Conservation (phyloP, 345 rosid species). For the Hevea brasiliensis region DNA sequence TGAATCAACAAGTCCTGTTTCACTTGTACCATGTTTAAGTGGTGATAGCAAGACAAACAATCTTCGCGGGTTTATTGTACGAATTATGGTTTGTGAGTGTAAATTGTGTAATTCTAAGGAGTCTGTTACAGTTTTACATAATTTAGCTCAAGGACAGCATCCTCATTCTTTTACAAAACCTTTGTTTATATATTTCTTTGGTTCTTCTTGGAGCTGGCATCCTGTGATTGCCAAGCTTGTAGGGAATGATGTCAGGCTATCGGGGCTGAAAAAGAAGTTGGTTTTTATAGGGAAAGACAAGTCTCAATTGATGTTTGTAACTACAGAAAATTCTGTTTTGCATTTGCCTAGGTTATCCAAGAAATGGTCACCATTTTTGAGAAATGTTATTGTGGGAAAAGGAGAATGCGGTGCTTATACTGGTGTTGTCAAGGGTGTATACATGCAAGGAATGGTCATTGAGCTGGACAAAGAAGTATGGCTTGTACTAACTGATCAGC, state of each 20-base stretch:
- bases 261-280: constrained; percentile 70
- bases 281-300: constrained; percentile 49
- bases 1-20: constrained; percentile 68
- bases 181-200: constrained; percentile 58
- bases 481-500: constrained; percentile 73
- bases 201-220: constrained; percentile 66
- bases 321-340: constrained; percentile 49
- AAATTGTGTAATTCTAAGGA: constrained; percentile 34
- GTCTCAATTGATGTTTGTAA: constrained; percentile 58
- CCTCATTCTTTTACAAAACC: constrained; percentile 46
- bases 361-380: constrained; percentile 26
- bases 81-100: constrained; percentile 60
- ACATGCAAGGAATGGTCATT: constrained; percentile 72
- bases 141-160: background rate
- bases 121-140: constrained; percentile 8
- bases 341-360: constrained; percentile 38
- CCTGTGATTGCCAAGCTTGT: constrained; percentile 64
- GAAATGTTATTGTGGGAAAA: constrained; percentile 35
- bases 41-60: constrained; percentile 30
- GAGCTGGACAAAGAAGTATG: constrained; percentile 84
- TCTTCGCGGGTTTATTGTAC: constrained; percentile 63
- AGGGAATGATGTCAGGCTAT: constrained; percentile 46
- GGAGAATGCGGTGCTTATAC: constrained; percentile 58
- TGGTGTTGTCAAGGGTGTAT: constrained; percentile 68
- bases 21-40: constrained; percentile 57